phyloP scores from a whole-genome alignment of 805 yeast genomes.

The Yamadazyma insecticola region DNA sequence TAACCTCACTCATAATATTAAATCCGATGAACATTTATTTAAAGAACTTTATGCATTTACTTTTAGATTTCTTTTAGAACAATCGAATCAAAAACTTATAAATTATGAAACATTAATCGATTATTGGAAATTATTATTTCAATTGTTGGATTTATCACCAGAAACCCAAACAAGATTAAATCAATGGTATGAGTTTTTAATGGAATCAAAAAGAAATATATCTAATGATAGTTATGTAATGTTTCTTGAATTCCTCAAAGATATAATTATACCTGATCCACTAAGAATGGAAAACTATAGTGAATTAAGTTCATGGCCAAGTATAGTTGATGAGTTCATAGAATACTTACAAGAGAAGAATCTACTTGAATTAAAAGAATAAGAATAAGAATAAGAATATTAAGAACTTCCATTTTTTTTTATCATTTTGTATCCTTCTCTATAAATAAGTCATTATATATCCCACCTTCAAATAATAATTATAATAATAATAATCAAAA shows the following conservation, averaged over 20 bases:
- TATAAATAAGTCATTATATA: neutral
- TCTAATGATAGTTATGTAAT: constrained; percentile 82
- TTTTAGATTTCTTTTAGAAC: constrained; percentile 60
- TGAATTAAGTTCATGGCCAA: constrained; percentile 89
- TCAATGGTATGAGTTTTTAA: constrained; percentile 59
- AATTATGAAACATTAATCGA: constrained; percentile 59
- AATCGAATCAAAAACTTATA: constrained; percentile 49
- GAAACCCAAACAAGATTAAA: constrained; percentile 27
- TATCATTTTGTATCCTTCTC: no score
- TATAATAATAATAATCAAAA: no score
- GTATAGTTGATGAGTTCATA: constrained; percentile 77
- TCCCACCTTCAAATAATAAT: no score
- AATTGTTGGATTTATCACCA: constrained; percentile 12
- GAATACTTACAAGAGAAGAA: constrained; percentile 33
- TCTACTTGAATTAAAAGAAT: no score
- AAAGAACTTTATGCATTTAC: constrained; percentile 63
- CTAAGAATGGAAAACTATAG: constrained; percentile 52
- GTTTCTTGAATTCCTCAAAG: constrained; percentile 62
- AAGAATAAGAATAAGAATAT: no score
- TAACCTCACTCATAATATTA: no score
- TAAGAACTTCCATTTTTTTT: no score
- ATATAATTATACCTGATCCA: constrained; percentile 46
- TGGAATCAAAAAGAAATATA: constrained; percentile 43
- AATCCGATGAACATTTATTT: constrained; percentile 3
- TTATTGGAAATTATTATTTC: constrained; percentile 72